Evolutionary conservation across 352 stramenopile species (phyloP).

Genomic region (Aphanomyces invadans): DNA sequence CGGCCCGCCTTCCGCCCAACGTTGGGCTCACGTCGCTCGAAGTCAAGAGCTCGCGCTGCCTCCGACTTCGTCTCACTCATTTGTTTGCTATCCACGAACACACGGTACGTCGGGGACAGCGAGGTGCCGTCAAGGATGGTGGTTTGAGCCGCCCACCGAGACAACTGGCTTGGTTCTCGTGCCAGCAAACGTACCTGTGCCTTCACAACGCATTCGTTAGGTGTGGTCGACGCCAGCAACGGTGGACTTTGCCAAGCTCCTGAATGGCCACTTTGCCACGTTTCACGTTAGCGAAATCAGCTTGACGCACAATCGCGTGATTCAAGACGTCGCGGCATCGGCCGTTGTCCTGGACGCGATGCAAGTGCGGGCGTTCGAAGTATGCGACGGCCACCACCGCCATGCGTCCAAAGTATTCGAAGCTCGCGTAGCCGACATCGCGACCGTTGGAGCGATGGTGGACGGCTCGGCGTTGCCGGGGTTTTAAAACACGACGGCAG

Average conservation of each 20-base stretch:
- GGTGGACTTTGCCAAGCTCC: slow-evolving; percentile 67
- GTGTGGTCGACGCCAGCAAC: slow-evolving; percentile 58
- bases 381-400: slow-evolving; percentile 37
- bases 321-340: too few relatives aligned
- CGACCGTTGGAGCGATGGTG: slow-evolving; percentile 43
- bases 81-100: slow-evolving; percentile 89
- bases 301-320: slow-evolving; percentile 70
- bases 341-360: too few relatives aligned
- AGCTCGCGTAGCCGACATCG: not conserved
- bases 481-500: too few relatives aligned
- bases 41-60: slow-evolving; percentile 54
- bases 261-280: slow-evolving; percentile 46
- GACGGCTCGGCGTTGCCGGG: not conserved
- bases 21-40: slow-evolving; percentile 90
- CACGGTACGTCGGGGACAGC: slow-evolving; percentile 21
- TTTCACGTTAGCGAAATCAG: slow-evolving; percentile 76
- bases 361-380: slow-evolving; percentile 90
- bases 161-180: too few relatives aligned
- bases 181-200: too few relatives aligned
- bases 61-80: slow-evolving; percentile 91
- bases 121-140: too few relatives aligned
- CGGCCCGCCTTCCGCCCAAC: slow-evolving; percentile 50
- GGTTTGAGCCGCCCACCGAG: too few relatives aligned
- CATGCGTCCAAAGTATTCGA: slow-evolving; percentile 25
- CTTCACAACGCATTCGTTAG: too few relatives aligned